Percentiles rank a stretch among this genome's conserved stretches.
Evolutionary conservation across 176 grass and related monocot species (phyloP).

Genomic region (Canna indica): DNA sequence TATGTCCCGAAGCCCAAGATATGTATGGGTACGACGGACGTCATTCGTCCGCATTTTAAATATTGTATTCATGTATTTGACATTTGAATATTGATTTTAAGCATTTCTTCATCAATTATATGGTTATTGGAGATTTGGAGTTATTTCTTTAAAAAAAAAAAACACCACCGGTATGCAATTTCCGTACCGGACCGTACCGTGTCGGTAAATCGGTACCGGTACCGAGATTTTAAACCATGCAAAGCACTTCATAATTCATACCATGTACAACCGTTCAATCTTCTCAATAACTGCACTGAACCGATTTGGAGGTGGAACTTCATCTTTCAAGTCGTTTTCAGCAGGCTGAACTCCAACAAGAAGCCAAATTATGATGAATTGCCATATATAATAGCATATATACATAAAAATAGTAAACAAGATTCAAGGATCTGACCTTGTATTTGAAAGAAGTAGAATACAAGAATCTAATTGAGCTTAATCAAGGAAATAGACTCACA

Average conservation of each 20-base stretch:
- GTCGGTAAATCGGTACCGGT: too few relatives aligned
- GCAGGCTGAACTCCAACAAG: constrained; percentile 37
- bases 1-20: too few relatives aligned
- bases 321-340: constrained; percentile 62
- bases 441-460: neutral
- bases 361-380: constrained; percentile 13
- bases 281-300: constrained; percentile 99
- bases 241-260: constrained; percentile 19
- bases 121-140: too few relatives aligned
- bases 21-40: too few relatives aligned
- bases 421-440: neutral
- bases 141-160: too few relatives aligned
- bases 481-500: neutral
- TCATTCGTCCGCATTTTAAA: too few relatives aligned
- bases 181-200: too few relatives aligned
- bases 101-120: too few relatives aligned
- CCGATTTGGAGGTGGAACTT: constrained; percentile 51
- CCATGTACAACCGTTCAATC: constrained; percentile 97
- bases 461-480: neutral
- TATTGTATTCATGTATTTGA: too few relatives aligned
- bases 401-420: neutral
- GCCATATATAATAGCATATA: neutral
- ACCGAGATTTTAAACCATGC: too few relatives aligned
- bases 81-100: too few relatives aligned
- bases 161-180: too few relatives aligned